A percentile compares a stretch with the other conserved stretches of the same genome.
Conservation (phyloP, 2,329 filamentous ascomycete genomes). For the Colletotrichum falcatum region DNA sequence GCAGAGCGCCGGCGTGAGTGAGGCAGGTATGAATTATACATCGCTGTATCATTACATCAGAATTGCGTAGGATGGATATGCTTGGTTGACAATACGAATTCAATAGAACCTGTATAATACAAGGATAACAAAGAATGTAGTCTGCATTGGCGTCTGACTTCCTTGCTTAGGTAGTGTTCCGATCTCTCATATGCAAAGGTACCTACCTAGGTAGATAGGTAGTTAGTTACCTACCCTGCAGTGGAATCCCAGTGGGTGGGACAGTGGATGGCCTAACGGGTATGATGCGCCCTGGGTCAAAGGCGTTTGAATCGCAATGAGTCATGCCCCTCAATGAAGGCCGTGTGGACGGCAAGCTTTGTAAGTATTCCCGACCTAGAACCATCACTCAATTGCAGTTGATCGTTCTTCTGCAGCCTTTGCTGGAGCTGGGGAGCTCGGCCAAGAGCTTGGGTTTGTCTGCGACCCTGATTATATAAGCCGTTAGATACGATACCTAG, state of each 20-base stretch:
- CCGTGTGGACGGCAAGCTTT: neutral
- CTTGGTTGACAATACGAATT: neutral
- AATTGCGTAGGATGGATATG: neutral
- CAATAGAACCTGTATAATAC: neutral
- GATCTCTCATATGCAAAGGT: constrained; percentile 8
- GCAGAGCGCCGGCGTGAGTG: neutral
- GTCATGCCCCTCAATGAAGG: neutral
- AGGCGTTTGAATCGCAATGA: neutral
- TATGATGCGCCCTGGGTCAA: neutral
- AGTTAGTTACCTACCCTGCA: constrained; percentile 15
- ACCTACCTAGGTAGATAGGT: neutral
- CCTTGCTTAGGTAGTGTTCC: constrained; percentile 23
- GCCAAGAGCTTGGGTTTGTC: constrained; percentile 17
- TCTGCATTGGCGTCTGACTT: constrained; percentile 31
- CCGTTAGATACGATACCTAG: neutral
- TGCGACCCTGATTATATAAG: constrained; percentile 33
- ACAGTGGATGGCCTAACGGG: neutral
- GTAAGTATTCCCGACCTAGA: neutral
- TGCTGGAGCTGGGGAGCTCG: constrained; percentile 23
- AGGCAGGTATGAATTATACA: neutral
- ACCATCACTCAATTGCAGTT: constrained; percentile 25
- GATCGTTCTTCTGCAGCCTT: neutral
- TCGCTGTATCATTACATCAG: constrained; percentile 22
- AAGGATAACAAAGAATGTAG: constrained; percentile 31
- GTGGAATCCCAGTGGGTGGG: neutral